These are phyloP conservation scores for Pezicula rhizophila DNA, from an alignment of 2,329 filamentous ascomycete genomes.

Conservation along the genomic window DNA sequence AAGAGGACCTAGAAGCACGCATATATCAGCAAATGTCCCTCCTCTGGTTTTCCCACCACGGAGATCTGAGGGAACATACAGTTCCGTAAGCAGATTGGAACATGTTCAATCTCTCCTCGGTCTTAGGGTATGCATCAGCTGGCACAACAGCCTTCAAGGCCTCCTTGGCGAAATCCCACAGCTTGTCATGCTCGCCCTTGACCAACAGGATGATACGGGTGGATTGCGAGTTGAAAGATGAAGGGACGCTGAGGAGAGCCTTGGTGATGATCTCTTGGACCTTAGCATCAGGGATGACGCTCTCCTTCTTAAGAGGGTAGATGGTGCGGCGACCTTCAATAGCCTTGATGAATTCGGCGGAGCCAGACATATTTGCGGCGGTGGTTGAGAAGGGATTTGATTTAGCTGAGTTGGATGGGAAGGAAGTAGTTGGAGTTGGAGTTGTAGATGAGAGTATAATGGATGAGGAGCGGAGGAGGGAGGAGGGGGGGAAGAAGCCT, in stretches of 20 bases:
- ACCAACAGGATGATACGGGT: slow-evolving; percentile 74
- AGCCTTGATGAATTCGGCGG: slow-evolving; percentile 48
- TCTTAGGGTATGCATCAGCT: slow-evolving; percentile 24
- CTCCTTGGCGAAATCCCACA: slow-evolving; percentile 71
- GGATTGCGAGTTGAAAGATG: slow-evolving; percentile 84
- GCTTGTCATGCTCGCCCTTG: slow-evolving; percentile 75
- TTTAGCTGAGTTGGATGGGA: not conserved
- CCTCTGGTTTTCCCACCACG: not conserved
- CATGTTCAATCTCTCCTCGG: slow-evolving; percentile 27
- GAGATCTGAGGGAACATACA: slow-evolving; percentile 40
- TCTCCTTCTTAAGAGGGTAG: slow-evolving; percentile 62
- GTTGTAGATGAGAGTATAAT: not conserved
- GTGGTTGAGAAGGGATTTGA: slow-evolving; percentile 1
- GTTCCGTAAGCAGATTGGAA: slow-evolving; percentile 74
- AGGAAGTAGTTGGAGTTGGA: not conserved
- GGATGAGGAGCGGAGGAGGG: not conserved
- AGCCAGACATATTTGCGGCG: slow-evolving; percentile 34
- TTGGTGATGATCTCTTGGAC: slow-evolving; percentile 61
- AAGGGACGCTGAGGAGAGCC: slow-evolving; percentile 64
- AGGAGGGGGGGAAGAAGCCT: too few species aligned
- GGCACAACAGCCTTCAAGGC: slow-evolving; percentile 64
- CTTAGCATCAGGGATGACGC: slow-evolving; percentile 49
- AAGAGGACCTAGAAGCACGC: slow-evolving; percentile 58
- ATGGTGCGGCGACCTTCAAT: slow-evolving; percentile 62
- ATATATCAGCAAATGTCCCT: not conserved